A percentile compares a stretch with the other conserved stretches of the same genome.
Conservation (phyloP, 352 stramenopile genomes). For the Phytophthora brassicae region DNA sequence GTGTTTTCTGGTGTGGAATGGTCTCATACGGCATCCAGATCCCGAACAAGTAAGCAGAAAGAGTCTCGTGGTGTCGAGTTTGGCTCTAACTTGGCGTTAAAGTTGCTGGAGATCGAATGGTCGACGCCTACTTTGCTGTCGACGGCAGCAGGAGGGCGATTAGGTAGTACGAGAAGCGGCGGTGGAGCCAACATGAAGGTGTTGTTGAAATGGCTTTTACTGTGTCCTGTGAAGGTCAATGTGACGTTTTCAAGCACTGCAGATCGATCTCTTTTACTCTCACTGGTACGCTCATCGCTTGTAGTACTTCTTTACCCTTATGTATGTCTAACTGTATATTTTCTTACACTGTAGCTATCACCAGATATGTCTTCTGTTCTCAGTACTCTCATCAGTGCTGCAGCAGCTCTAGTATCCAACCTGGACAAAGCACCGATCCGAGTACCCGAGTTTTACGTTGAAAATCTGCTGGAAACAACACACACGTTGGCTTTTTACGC, state of each 20-base stretch:
- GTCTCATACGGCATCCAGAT: constrained; percentile 32
- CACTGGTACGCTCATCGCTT: constrained; percentile 47
- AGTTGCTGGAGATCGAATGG: constrained; percentile 61
- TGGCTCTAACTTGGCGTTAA: constrained; percentile 53
- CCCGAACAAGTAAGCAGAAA: constrained; percentile 30
- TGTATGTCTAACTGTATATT: background rate
- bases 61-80: constrained; percentile 23
- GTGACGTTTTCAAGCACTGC: constrained; percentile 88
- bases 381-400: constrained; percentile 80
- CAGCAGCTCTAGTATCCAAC: constrained; percentile 80
- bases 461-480: constrained; percentile 87
- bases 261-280: constrained; percentile 80
- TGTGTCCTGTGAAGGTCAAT: constrained; percentile 87
- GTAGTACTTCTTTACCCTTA: no score
- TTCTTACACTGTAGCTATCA: constrained; percentile 48
- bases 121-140: constrained; percentile 49
- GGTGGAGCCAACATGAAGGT: constrained; percentile 71
- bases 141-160: constrained; percentile 27
- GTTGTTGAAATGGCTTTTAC: constrained; percentile 71
- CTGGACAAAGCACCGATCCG: constrained; percentile 86
- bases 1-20: constrained; percentile 78
- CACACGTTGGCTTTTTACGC: constrained; percentile 84
- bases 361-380: constrained; percentile 80
- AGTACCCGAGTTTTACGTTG: constrained; percentile 89
- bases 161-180: constrained; percentile 33